Percentiles rank a stretch among this genome's conserved stretches.
phyloP scores from a whole-genome alignment of 2,329 filamentous ascomycete genomes.

The Sphaerulina musiva region DNA sequence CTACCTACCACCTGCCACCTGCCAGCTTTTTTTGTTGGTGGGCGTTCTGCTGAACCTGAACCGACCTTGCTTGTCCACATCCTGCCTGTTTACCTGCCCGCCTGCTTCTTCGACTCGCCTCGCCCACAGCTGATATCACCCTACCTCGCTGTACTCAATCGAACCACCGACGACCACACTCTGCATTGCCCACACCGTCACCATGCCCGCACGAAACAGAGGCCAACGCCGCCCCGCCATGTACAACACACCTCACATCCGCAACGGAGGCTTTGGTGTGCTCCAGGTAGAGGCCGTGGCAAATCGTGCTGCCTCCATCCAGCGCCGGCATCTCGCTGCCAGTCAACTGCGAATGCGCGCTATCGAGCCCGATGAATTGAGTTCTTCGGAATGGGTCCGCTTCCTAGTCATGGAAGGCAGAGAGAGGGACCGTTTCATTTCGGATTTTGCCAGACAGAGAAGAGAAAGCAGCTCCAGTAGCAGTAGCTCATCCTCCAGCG shows the following conservation, averaged over 20 bases:
- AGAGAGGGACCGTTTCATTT: slow-evolving; percentile 33
- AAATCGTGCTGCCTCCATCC: slow-evolving; percentile 31
- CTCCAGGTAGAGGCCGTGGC: slow-evolving; percentile 33
- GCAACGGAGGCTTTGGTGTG: slow-evolving; percentile 32
- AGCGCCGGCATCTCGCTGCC: slow-evolving; percentile 32
- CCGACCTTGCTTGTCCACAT: background rate
- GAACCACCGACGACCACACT: background rate
- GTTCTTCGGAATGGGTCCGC: slow-evolving; percentile 31
- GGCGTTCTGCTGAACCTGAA: slow-evolving; percentile 9
- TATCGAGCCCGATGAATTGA: slow-evolving; percentile 33
- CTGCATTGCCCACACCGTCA: slow-evolving; percentile 6
- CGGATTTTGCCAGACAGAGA: slow-evolving; percentile 26
- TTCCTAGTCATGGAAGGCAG: slow-evolving; percentile 32
- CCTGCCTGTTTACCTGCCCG: too few species aligned
- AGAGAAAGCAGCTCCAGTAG: slow-evolving; percentile 22
- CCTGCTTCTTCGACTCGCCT: background rate
- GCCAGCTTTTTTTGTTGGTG: background rate
- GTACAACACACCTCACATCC: slow-evolving; percentile 33
- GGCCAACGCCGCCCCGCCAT: slow-evolving; percentile 26
- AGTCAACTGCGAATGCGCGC: slow-evolving; percentile 32
- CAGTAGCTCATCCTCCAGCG: slow-evolving; percentile 13
- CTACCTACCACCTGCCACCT: background rate
- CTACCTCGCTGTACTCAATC: background rate
- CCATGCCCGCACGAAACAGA: slow-evolving; percentile 23
- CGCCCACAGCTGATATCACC: too few species aligned